Percentiles rank a stretch among this genome's conserved stretches.
Conservation (phyloP, 768 basidiomycete genomes). For the Paxillus involutus region DNA sequence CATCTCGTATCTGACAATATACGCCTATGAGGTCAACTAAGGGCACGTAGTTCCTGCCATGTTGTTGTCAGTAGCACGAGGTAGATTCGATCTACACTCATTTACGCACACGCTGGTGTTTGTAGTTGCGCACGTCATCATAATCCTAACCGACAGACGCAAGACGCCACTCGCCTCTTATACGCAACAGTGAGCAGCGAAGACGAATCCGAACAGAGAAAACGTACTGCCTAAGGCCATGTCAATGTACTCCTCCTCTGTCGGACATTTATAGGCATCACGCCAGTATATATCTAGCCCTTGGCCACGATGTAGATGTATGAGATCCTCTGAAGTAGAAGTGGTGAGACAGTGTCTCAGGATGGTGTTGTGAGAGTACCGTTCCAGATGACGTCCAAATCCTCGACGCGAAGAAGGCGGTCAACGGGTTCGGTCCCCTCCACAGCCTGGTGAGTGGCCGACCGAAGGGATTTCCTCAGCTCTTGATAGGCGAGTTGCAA, state of each 20-base stretch:
- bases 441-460: not conserved
- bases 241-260: slow-evolving; percentile 85
- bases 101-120: slow-evolving; percentile 52
- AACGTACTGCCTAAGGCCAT: slow-evolving; percentile 95
- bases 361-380: slow-evolving; percentile 36
- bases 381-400: slow-evolving; percentile 73
- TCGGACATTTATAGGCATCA: slow-evolving; percentile 82
- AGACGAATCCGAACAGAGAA: not conserved
- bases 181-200: not conserved
- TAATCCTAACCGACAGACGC: slow-evolving; percentile 88
- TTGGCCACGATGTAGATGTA: slow-evolving; percentile 88
- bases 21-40: slow-evolving; percentile 86
- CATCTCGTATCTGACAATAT: slow-evolving; percentile 89
- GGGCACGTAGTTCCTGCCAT: slow-evolving; percentile 76
- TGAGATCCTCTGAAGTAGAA: slow-evolving; percentile 44
- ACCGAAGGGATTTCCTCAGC: slow-evolving; percentile 41
- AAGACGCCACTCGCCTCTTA: slow-evolving; percentile 90
- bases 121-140: slow-evolving; percentile 80
- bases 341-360: not conserved
- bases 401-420: slow-evolving; percentile 33
- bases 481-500: slow-evolving; percentile 89
- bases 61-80: not conserved
- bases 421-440: not conserved
- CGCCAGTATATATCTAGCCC: slow-evolving; percentile 91
- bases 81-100: not conserved